Base-by-base conservation (phyloP, 2,329 filamentous ascomycete genomes). In the Aspergillus viridinutans region DNA sequence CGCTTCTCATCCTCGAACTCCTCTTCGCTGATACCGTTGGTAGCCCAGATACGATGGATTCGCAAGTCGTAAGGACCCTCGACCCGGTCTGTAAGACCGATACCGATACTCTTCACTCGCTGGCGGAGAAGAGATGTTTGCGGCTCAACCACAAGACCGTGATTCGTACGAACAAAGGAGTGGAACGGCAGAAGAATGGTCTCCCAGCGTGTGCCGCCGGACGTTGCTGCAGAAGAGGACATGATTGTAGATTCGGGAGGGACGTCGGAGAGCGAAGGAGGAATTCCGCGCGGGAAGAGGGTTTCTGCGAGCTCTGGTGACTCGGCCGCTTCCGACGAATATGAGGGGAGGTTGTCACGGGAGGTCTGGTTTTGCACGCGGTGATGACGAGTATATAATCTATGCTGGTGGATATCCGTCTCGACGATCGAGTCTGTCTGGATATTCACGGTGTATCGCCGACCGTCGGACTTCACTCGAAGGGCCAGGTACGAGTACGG, bases 381-480 rank as follows among this genome's bases (percentile, higher is more conserved):
- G 61, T 79, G 76, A 50, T 78, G 73, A 51, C 70, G 72, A 17
- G 77, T 79, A 64, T 79, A 96, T 4, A 99, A 76, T 51, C 94
- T 82, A 74, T 99, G 94, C 73, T 99, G 94, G 74, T 97, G 94
- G 61, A 99, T 81, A 72, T 99, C 94, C n/a, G 92, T 93, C 10
- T 91, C 90, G 50, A 96, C 90, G 55, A 99, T 87, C 1, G 90
- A 90, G 70, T 99, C 93, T 3, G 92, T 96, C 78, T 97, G 94
- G 17, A 99, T 79, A 74, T 99, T 99, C 68, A 99, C 85, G 57
- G 96, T 90, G 78, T 97, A 99, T 67, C 90, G 89, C 58, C 94
- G 83, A 17, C 92, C 92, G 70, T 97, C 94, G 3, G 90, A 93
- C 73, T 92, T 94, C 66, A 99, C 82, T 14, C 92, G 88, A 68